These are phyloP conservation scores for Alternaria consortialis DNA, from an alignment of 2,329 filamentous ascomycete species.

Conservation along the genomic window DNA sequence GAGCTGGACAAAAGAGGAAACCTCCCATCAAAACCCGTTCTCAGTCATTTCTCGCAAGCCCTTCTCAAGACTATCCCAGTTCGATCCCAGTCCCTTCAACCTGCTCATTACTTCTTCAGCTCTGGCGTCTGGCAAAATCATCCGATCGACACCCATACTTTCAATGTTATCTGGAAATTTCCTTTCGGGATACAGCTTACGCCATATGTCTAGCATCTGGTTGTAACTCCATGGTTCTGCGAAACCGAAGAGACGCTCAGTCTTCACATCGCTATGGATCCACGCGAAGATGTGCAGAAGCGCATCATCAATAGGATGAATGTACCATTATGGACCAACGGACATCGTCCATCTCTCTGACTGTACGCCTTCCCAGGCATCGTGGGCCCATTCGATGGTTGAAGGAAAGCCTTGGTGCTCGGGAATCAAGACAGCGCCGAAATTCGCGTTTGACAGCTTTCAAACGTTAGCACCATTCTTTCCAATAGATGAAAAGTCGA, in stretches of 20 bases:
- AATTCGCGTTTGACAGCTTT: conserved; percentile 48
- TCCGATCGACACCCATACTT: conserved; percentile 27
- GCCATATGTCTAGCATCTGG: conserved; percentile 51
- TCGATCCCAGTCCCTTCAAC: conserved; percentile 39
- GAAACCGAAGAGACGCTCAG: conserved; percentile 65
- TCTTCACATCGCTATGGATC: conserved; percentile 56
- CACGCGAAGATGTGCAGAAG: conserved; percentile 63
- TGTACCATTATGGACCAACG: conserved; percentile 29
- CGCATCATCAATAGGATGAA: conserved; percentile 47
- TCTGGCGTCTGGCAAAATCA: conserved; percentile 29
- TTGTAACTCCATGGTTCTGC: conserved; percentile 60
- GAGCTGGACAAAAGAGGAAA: not conserved
- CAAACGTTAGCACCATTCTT: not conserved
- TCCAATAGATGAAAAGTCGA: not conserved
- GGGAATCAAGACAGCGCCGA: conserved; percentile 49
- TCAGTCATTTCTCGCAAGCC: conserved; percentile 28
- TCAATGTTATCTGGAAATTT: conserved; percentile 40
- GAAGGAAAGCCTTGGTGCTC: conserved; percentile 45
- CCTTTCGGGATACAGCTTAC: conserved; percentile 52
- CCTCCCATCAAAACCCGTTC: conserved; percentile 7
- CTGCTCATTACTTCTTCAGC: conserved; percentile 41
- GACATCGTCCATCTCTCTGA: conserved; percentile 41
- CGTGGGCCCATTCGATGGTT: conserved; percentile 38
- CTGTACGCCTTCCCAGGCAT: conserved; percentile 38
- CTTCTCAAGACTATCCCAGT: conserved; percentile 39